Evolutionary conservation across 108 stramenopile genomes (phyloP), one percentile per base, ranked within the genome.

Genomic region (Pseudonitzschia delicatissima): DNA sequence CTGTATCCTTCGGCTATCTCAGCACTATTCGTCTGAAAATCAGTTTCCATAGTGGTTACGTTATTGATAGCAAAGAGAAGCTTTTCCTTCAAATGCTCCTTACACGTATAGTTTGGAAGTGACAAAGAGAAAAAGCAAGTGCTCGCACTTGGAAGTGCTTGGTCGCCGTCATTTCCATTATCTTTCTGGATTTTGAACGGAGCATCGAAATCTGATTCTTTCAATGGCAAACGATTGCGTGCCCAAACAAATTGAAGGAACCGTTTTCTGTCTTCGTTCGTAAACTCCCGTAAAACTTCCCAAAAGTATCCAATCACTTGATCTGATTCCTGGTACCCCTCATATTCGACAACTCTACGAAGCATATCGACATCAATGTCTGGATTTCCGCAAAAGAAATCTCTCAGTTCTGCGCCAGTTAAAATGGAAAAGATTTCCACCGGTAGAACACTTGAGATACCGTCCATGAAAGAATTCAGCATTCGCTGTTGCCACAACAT

Each of bases 231-330:
- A 18, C 96, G 83, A 59, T 82, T 94, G 18, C 98, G 79, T 47
- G 98, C 98, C 96, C 97, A 96, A 11, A 98, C 97, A 82, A 98
- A 99, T 51, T 96, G 90, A 27, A 99, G 62, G 67, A 99, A 99
- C 47, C 76, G 61, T 62, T 90, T 92, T 17, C 94, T 76, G 33
- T 97, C 93, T 26, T 85, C 74, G 20, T 86, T 85, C 18, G 78
- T 90, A 79, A 96, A 91, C 64, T 97, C 95, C 7, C 78, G 82
- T 32, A 99, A 75, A 48, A 90, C 90, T 47, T 96, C 92, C 98
- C 98, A 99, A 61, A 99, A 96, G 67, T 70, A 79, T 20, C 74
- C 32, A 27, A 99, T 87, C 39, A 93, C 91, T 12, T 61, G 44
- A 64, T 96, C 95, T 15, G 72, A 55, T 47, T 80, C 87, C 17